Evolutionary conservation across 106 monocot genomes (phyloP).

Genomic region (Platanthera zijinensis): DNA sequence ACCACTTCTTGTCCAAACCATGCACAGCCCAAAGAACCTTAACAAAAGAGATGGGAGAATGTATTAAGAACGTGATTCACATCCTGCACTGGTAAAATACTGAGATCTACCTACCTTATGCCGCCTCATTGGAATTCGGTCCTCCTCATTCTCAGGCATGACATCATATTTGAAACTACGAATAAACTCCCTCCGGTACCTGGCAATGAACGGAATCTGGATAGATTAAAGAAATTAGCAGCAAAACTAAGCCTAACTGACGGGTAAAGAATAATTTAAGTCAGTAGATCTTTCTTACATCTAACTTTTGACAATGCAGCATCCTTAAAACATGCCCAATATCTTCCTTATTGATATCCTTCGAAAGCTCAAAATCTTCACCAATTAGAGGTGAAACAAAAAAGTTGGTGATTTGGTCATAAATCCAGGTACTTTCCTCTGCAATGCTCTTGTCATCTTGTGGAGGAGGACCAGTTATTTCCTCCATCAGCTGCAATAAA

Average conservation of each 20-base stretch:
- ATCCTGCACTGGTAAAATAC: background rate
- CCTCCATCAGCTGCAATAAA: conserved; percentile 60
- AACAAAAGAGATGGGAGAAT: conserved; percentile 4
- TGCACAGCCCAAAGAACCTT: conserved; percentile 90
- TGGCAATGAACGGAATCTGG: conserved; percentile 96
- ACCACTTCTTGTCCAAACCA: conserved; percentile 76
- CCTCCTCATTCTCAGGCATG: conserved; percentile 21
- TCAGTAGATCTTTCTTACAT: conserved; percentile 36
- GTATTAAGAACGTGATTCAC: background rate
- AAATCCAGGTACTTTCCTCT: conserved; percentile 88
- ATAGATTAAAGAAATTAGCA: too few relatives aligned
- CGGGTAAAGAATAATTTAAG: background rate
- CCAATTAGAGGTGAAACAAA: conserved; percentile 22
- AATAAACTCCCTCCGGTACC: conserved; percentile 87
- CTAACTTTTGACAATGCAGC: conserved; percentile 76
- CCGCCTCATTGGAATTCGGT: conserved; percentile 42
- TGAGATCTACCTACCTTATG: conserved; percentile 55
- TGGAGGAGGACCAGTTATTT: conserved; percentile 71
- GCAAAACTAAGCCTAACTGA: background rate
- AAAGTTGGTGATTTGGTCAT: conserved; percentile 40
- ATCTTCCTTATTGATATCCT: conserved; percentile 65
- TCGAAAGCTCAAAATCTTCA: conserved; percentile 19
- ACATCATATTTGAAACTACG: conserved; percentile 64
- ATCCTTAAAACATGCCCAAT: conserved; percentile 81
- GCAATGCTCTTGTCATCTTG: conserved; percentile 67